Evolutionary conservation across 106 monocot genomes (phyloP).

Genomic region (Apostasia ramifera): DNA sequence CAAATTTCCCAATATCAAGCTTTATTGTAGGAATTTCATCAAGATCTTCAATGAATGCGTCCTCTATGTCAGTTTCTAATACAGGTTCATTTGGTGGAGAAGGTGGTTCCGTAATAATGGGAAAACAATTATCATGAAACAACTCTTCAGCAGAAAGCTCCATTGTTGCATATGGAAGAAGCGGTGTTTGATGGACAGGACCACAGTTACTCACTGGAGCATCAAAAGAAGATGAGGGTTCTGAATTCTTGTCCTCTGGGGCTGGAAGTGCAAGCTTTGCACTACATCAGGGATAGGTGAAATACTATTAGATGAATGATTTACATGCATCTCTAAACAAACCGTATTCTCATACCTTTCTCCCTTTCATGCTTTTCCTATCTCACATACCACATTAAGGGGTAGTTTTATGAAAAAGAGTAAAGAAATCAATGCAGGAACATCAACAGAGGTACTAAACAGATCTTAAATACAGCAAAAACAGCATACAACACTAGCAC

Average conservation of each 20-base stretch:
- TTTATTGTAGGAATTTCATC: constrained; percentile 20
- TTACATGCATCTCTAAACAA: background rate
- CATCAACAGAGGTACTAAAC: too few relatives aligned
- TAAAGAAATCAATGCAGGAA: too few relatives aligned
- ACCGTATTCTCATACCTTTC: too few relatives aligned
- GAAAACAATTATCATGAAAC: constrained; percentile 1
- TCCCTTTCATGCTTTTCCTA: too few relatives aligned
- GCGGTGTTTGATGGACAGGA: background rate
- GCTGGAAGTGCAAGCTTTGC: constrained; percentile 16
- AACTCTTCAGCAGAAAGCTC: background rate
- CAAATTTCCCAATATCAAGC: constrained; percentile 4
- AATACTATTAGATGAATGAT: constrained; percentile 1
- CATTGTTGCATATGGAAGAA: background rate
- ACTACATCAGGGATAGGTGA: constrained; percentile 7
- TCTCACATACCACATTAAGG: too few relatives aligned
- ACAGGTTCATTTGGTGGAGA: constrained; percentile 5
- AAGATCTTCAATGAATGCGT: constrained; percentile 11
- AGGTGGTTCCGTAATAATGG: constrained; percentile 7
- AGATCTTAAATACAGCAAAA: too few relatives aligned
- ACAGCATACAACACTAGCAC: too few relatives aligned
- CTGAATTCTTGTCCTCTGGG: constrained; percentile 5
- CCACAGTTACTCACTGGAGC: background rate
- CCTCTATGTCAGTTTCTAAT: constrained; percentile 3
- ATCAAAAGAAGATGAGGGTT: constrained; percentile 3
- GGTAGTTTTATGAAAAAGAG: too few relatives aligned